These are phyloP conservation scores for Colletotrichum siamense DNA, from an alignment of 2,329 filamentous ascomycete genomes.

Conservation along the genomic window DNA sequence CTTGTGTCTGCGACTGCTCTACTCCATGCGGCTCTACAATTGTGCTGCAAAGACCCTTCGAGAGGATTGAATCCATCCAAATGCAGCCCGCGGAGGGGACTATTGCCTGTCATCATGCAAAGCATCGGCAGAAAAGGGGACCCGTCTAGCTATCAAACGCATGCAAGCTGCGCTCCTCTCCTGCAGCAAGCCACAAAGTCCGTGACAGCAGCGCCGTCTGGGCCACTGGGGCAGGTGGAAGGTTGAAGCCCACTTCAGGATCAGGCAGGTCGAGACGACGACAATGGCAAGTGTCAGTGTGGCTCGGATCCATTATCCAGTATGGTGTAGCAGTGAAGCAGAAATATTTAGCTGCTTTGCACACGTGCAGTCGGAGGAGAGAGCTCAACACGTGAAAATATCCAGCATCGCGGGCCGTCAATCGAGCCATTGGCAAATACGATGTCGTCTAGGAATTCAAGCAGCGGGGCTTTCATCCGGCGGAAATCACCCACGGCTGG, in stretches of 20 bases:
- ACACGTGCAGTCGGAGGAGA: background rate
- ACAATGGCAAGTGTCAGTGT: background rate
- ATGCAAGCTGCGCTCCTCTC: background rate
- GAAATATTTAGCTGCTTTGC: background rate
- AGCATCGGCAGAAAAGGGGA: background rate
- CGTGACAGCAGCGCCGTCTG: background rate
- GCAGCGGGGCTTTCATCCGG: constrained; percentile 11
- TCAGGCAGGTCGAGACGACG: background rate
- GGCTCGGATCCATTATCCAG: background rate
- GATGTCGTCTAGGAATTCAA: constrained; percentile 17
- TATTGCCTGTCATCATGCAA: background rate
- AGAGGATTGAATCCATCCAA: background rate
- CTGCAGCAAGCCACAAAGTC: background rate
- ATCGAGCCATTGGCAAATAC: constrained; percentile 13
- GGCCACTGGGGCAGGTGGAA: background rate
- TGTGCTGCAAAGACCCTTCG: background rate
- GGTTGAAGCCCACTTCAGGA: background rate
- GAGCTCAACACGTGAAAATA: background rate
- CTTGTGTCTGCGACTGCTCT: background rate
- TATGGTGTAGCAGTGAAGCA: background rate
- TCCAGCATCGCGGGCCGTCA: background rate
- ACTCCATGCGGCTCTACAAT: background rate
- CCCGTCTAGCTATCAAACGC: background rate
- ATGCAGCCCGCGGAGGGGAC: background rate
- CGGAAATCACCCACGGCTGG: constrained; percentile 13